phyloP scores from a whole-genome alignment of 2,329 filamentous ascomycete species.

The Sclerotinia trifoliorum region DNA sequence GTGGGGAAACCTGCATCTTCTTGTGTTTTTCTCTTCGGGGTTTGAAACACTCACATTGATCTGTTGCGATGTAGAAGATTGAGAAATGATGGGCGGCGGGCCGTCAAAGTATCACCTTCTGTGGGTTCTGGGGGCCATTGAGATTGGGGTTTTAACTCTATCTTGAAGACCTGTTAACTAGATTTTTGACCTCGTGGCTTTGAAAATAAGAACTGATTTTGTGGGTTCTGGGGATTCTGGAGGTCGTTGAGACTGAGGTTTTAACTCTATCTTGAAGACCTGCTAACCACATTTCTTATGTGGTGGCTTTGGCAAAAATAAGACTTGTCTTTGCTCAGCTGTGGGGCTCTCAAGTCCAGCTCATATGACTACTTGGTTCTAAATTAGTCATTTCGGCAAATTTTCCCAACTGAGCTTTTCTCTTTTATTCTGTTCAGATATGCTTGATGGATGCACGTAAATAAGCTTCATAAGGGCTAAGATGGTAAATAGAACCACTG shows the following conservation, averaged over 20 bases:
- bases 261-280: background rate
- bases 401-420: background rate
- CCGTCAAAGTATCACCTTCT: background rate
- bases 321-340: no score
- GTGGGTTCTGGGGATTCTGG: background rate
- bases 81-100: background rate
- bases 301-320: background rate
- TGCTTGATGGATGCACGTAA: background rate
- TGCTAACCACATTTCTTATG: background rate
- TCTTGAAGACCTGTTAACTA: background rate
- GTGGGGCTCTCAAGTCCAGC: no score
- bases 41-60: background rate
- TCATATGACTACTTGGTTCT: no score
- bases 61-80: background rate
- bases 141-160: background rate
- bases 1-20: background rate
- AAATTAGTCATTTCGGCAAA: background rate
- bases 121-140: conserved; percentile 5
- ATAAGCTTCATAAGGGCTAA: no score
- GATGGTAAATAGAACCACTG: background rate
- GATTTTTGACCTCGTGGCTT: background rate
- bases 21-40: background rate
- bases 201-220: background rate
- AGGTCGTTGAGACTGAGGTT: background rate
- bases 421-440: background rate